Base-by-base conservation (phyloP, 1,284 basidiomycete genomes). In the Melanopsichium pennsylvanicum region DNA sequence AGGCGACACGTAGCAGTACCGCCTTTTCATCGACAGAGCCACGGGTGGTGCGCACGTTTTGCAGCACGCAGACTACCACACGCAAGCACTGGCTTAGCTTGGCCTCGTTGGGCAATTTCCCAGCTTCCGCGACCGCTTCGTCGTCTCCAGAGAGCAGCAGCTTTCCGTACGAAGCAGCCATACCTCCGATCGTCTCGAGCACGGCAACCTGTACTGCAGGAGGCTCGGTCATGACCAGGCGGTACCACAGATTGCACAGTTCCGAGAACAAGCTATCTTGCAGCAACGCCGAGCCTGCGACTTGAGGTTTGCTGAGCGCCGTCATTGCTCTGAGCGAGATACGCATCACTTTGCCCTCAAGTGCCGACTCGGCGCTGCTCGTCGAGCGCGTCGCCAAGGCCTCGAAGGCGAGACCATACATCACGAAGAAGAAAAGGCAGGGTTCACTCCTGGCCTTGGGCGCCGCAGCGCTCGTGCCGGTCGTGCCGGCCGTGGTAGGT, bases 361-460 rank as follows among this genome's bases (percentile, higher is more conserved):
- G 60, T 48, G 51, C n/a, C 84, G 84, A 6, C 84, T 81, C 61
- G 82, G 75, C 32, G 81, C 82, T 10, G 83, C 76, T 36, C 78
- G 85, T 82, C 22, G 87, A 84, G 54, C 89, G 86, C 2, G 87
- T 86, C 1, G 89, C 88, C 10, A 97, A 84, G 0, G 91, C 88
- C 80, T 98, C 95, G 70, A 92, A 97, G 0, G 95, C 89, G 18
- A 98, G 86, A 11, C 95, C 95, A 76, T 96, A 97, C 11, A 97
- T 81, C 13, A 92, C 86, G 82, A 89, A 93, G 83, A 97, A 97
- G 82, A 92, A 88, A 7, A 88, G 84, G 0, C 88, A 85, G 0
- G 93, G 92, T 57, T 93, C 91, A 36, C 62, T 66, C 4, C 62
- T 37, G 8, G 56, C 43, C 13, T 46, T 52, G 7, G 26, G 21